These are phyloP conservation scores for Aurantiochytrium sp. DNA, from an alignment of 108 stramenopile genomes.

Conservation along the genomic window DNA sequence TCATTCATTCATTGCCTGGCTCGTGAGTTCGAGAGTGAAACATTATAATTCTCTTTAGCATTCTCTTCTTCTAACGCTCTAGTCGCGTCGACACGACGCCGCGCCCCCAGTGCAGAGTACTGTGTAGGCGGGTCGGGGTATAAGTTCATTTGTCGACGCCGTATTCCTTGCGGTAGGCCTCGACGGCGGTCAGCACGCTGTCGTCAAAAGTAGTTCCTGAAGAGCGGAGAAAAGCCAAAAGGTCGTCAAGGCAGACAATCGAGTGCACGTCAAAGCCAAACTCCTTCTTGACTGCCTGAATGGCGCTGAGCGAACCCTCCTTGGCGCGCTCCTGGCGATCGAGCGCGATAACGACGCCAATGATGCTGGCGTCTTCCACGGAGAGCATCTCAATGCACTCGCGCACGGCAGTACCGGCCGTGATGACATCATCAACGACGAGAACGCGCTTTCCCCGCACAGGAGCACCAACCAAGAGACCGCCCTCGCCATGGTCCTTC, in stretches of 20 bases:
- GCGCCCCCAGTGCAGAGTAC: too few relatives aligned
- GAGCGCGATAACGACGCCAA: constrained; percentile 85
- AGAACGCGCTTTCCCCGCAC: constrained; percentile 80
- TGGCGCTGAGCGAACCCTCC: constrained; percentile 71
- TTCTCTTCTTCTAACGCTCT: too few relatives aligned
- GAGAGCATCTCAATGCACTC: constrained; percentile 74
- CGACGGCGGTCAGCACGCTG: not conserved
- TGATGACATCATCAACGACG: constrained; percentile 97
- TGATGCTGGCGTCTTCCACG: constrained; percentile 65
- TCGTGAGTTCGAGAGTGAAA: too few relatives aligned
- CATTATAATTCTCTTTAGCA: too few relatives aligned
- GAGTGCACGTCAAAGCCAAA: constrained; percentile 73
- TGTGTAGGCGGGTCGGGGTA: too few relatives aligned
- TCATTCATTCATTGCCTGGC: too few relatives aligned
- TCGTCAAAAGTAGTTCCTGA: not conserved
- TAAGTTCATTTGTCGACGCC: not conserved
- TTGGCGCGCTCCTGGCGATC: constrained; percentile 85
- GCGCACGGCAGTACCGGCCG: constrained; percentile 93
- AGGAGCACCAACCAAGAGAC: constrained; percentile 78
- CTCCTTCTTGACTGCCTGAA: constrained; percentile 77
- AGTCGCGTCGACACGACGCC: too few relatives aligned
- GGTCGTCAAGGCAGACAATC: constrained; percentile 73
- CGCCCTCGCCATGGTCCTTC: constrained; percentile 98
- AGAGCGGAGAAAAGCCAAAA: constrained; percentile 37
- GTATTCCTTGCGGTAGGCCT: constrained; percentile 3